Base-by-base conservation (phyloP, 768 basidiomycete species). In the Zangia roseola region DNA sequence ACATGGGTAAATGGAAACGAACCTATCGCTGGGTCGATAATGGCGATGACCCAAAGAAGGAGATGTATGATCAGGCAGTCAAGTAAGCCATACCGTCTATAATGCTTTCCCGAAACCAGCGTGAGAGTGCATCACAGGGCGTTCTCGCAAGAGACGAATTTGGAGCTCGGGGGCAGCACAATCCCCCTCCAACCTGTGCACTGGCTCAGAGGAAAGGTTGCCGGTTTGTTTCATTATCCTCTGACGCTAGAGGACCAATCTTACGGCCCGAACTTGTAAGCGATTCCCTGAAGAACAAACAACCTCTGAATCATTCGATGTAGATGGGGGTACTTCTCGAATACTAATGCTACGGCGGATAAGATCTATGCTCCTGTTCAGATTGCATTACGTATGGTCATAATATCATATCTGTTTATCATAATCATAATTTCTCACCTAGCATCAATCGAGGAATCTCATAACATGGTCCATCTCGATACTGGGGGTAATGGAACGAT, bases 321-420 rank as follows among this genome's bases (percentile, higher is more conserved):
- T 35, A 57, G 56, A 56, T 57, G 56, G 56, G 56, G 41, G 30
- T 54, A 57, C 36, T 57, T 57, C 34, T 58, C 55, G 5, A 52
- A 24, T 40, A 25, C 4, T 9, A 47, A 10, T n/a, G 36, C 54
- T 16, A 4, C 24, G 1, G 16, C 9, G 0, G n/a, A 8, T 3
- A 17, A 33, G 8, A 33, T 57, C 7, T 41, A 42, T 3, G 10
- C 37, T 38, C 50, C 56, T 17, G 46, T 49, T 43, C 2, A 4
- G 2, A 0, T 12, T 8, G 53, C 54, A 41, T 52, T 44, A 34
- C 33, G 56, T 57, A 45, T 8, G 50, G 2, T 7, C 17, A 14
- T 4, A 10, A 1, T n/a, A 13, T 36, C 9, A 23, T 31, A 13
- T 5, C 4, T 36, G 16, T 14, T 38, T 1, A 4, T 24, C 5